Percentiles rank a stretch among this genome's conserved stretches.
phyloP scores from a whole-genome alignment of 768 basidiomycete genomes.

The Tephrocybe sp. region DNA sequence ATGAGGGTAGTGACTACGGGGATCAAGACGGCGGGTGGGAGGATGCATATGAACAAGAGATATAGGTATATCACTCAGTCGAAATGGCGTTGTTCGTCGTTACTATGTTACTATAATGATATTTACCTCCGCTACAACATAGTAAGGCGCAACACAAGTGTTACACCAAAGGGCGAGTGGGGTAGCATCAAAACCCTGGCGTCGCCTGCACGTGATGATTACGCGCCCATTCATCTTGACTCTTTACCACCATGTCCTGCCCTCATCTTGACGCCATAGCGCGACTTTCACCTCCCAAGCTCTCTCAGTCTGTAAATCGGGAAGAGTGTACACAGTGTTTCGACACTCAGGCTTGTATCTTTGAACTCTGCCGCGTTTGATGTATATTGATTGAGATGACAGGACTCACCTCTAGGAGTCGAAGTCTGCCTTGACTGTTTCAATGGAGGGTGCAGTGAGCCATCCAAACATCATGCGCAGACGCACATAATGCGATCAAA shows the following conservation, averaged over 20 bases:
- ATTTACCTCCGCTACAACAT: no score
- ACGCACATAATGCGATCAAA: conserved; percentile 70
- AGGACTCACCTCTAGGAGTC: conserved; percentile 76
- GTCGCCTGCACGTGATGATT: conserved; percentile 5
- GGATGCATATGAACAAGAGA: conserved; percentile 73
- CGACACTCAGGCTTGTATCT: conserved; percentile 71
- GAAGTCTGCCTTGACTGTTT: conserved; percentile 93
- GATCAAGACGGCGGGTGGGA: conserved; percentile 52
- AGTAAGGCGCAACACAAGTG: no score
- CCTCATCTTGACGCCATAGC: conserved; percentile 50
- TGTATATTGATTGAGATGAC: conserved; percentile 3
- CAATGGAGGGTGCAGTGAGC: conserved; percentile 82
- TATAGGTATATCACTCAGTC: no score
- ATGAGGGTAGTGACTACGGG: conserved; percentile 44
- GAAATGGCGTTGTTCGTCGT: no score
- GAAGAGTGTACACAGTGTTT: conserved; percentile 99
- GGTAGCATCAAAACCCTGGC: no score
- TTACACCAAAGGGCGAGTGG: no score
- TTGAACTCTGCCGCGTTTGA: neutral
- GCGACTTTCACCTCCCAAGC: conserved; percentile 50
- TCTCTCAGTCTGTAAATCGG: conserved; percentile 74
- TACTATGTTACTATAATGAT: no score
- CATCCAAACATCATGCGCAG: conserved; percentile 65
- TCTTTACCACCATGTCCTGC: conserved; percentile 37
- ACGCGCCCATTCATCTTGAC: neutral